phyloP scores from a whole-genome alignment of 768 basidiomycete genomes.

The Xerocomus brunneocitrinus region DNA sequence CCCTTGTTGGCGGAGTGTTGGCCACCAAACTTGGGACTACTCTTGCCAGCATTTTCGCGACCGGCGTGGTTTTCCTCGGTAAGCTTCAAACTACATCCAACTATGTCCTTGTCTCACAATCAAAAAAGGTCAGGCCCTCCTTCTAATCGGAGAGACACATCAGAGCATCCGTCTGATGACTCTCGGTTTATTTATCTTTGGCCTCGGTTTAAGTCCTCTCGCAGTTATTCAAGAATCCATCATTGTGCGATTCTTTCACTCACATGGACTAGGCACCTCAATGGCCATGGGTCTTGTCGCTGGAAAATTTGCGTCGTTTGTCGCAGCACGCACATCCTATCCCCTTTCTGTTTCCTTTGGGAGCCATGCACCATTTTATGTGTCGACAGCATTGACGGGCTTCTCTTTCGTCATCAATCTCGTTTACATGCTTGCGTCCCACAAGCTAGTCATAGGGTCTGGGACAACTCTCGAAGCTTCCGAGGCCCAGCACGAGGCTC shows the following conservation, averaged over 20 bases:
- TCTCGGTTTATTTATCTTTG: conserved; percentile 74
- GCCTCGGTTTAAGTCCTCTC: conserved; percentile 73
- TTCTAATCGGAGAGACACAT: conserved; percentile 61
- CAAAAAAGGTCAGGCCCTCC: conserved; percentile 53
- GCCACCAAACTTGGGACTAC: conserved; percentile 71
- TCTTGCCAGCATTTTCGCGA: conserved; percentile 65
- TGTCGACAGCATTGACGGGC: conserved; percentile 56
- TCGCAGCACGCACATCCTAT: conserved; percentile 71
- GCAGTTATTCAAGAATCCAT: conserved; percentile 84
- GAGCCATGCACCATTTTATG: conserved; percentile 69
- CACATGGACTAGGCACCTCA: conserved; percentile 68
- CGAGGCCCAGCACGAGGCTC: conserved; percentile 55
- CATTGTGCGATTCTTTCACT: conserved; percentile 76
- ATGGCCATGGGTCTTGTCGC: conserved; percentile 81
- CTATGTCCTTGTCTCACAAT: conserved; percentile 5
- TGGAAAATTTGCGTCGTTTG: conserved; percentile 74
- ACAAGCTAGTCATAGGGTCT: conserved; percentile 57
- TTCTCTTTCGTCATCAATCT: conserved; percentile 68
- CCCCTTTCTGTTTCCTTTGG: conserved; percentile 68
- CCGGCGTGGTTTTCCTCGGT: conserved; percentile 65
- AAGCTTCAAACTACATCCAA: conserved; percentile 7
- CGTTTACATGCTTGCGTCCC: conserved; percentile 58
- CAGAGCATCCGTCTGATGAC: conserved; percentile 65
- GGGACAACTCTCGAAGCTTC: conserved; percentile 62
- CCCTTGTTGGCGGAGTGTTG: conserved; percentile 70